Evolutionary conservation across 129 eudicot genomes (phyloP), one percentile per base, ranked within the genome.

Genomic region (Scalesia atractyloides): DNA sequence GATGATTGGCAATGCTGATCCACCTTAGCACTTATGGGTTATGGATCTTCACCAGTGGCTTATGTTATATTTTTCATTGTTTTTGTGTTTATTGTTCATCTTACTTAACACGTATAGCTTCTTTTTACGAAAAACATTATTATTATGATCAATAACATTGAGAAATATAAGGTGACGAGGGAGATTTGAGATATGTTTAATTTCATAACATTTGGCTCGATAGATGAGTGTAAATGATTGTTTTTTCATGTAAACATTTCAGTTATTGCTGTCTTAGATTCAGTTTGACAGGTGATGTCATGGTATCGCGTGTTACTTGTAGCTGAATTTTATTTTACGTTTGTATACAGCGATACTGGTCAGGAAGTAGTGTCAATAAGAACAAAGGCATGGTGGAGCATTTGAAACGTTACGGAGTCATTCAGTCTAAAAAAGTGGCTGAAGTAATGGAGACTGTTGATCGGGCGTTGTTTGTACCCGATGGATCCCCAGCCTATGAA

Each of bases 391-490:
- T 94, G 98, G 88, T 88, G 76, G 88, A 83, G 67, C 81, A 90
- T 63, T 65, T 94, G 84, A 83, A 77, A 73, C 73, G 83, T 20
- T 87, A 77, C 69, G 97, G 98, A 49, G 78, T 89, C 46, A 81
- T 94, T 65, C 78, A 83, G 58, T 94, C 98, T 4, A 74, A 74
- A 54, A 90, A 83, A 76, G 98, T 94, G 26, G 85, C 88, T 43
- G 97, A 94, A 73, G 85, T 90, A 60, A 94, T 94, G 97, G 89
- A 87, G 81, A 82, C 81, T 5, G 73, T 94, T n/a, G 98, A 94
- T 62, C 84, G 98, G 86, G 98, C 96, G 44, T 61, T 86, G 73
- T 94, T 94, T 84, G 97, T 94, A 67, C 98, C 98, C 13, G 86
- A 72, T 58, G 98, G 96, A 34, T 70, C 83, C 65, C 81, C 89